These are phyloP conservation scores for Neonectria neomacrospora DNA, from an alignment of 2,329 filamentous ascomycete species.

Conservation along the genomic window DNA sequence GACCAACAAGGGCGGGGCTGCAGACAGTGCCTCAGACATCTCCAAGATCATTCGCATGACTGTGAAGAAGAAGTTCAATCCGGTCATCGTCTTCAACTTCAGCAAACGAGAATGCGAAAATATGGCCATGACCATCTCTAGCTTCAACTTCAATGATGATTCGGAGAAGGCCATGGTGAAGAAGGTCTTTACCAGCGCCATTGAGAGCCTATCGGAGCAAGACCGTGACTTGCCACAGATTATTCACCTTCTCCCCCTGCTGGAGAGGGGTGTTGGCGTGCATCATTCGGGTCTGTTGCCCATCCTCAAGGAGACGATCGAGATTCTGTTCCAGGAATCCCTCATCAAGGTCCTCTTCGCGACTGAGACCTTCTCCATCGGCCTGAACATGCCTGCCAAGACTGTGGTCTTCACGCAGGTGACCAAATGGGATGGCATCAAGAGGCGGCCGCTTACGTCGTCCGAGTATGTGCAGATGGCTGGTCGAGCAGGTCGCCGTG, in stretches of 20 bases:
- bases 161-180: slow-evolving; percentile 94
- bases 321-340: slow-evolving; percentile 98
- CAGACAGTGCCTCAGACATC: slow-evolving; percentile 81
- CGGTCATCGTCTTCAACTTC: slow-evolving; percentile 99
- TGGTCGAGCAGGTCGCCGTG: slow-evolving; percentile 93
- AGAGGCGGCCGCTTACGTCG: slow-evolving; percentile 84
- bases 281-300: slow-evolving; percentile 96
- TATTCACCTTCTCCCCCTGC: slow-evolving; percentile 84
- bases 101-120: slow-evolving; percentile 97
- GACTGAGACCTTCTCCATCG: slow-evolving; percentile 98
- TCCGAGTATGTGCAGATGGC: slow-evolving; percentile 99
- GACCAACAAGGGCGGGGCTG: slow-evolving; percentile 86
- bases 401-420: slow-evolving; percentile 99
- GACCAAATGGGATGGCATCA: slow-evolving; percentile 90
- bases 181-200: slow-evolving; percentile 93
- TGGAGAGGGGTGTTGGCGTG: slow-evolving; percentile 93
- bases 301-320: slow-evolving; percentile 97
- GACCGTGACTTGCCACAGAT: slow-evolving; percentile 92
- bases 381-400: slow-evolving; percentile 98
- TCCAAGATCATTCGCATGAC: slow-evolving; percentile 99
- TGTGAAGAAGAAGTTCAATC: slow-evolving; percentile 96
- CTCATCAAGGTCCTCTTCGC: slow-evolving; percentile 98
- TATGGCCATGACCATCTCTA: slow-evolving; percentile 86
- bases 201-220: slow-evolving; percentile 91
- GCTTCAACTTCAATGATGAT: slow-evolving; percentile 93